These are phyloP conservation scores for Cryomyces minteri DNA, from an alignment of 495 filamentous ascomycete genomes.

Conservation along the genomic window DNA sequence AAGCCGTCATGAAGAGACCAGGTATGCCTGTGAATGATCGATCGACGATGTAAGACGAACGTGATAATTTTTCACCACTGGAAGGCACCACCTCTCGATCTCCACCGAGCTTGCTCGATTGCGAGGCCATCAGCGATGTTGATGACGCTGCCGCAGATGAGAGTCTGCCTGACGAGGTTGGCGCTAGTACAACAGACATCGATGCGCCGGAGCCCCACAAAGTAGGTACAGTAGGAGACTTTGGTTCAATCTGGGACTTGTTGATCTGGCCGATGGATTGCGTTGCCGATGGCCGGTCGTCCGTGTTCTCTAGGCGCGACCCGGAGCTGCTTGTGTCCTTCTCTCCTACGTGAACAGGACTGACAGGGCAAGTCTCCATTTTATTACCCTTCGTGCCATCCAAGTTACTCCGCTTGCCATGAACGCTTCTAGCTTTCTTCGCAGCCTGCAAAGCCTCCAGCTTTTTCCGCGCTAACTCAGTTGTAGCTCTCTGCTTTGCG, in stretches of 20 bases:
- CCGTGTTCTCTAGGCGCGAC: not conserved
- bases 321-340: not conserved
- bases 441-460: conserved; percentile 7
- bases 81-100: not conserved
- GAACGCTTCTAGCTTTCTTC: not conserved
- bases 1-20: conserved; percentile 31
- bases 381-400: not conserved
- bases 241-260: no score
- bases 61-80: not conserved
- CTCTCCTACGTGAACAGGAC: not conserved
- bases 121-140: no score
- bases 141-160: not conserved
- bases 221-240: no score
- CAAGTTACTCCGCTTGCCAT: conserved; percentile 4
- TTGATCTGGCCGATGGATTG: not conserved
- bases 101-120: no score
- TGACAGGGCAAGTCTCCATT: not conserved
- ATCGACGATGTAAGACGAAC: not conserved
- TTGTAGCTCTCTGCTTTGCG: conserved; percentile 7
- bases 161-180: not conserved
- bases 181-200: not conserved
- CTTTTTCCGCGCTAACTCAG: conserved; percentile 9
- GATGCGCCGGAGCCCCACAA: no score
- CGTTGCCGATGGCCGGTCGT: not conserved
- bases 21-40: conserved; percentile 19